Base-by-base conservation (phyloP, 768 basidiomycete genomes). In the Russula sp. region DNA sequence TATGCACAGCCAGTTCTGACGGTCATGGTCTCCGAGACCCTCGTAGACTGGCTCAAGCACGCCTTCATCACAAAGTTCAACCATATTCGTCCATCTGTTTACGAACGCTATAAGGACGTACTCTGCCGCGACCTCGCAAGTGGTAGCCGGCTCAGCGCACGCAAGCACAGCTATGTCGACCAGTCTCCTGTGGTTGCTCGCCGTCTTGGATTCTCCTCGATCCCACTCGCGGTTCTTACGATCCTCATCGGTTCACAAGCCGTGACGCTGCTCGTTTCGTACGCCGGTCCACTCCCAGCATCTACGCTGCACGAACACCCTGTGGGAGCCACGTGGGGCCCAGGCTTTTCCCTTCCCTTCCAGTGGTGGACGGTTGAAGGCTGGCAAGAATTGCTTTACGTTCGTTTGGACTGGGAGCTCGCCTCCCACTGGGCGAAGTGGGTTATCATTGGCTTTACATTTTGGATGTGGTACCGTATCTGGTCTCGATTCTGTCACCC, bases 1-100 rank as follows among this genome's bases (percentile, higher is more conserved):
- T 31, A 54, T 60, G 34, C 40, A 18, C 69, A 97, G 94, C 97
- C 97, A 22, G 94, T 96, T 1, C 68, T 98, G 55, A 89, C 91
- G 2, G 97, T 99, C 3, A 80, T 98, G 73, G 71, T 86, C 4
- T 96, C 94, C 2, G 97, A 99, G 73, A 89, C 92, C 82, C 73
- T 90, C 13, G 97, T 99, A 11, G 97, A 99, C 73, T 99, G 96
- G 96, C 80, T 98, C 55, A 99, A 99, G 73, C 97, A 99, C 70
- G 96, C 95, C 10, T 99, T 98, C 76, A 98, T 99, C 70, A 96
- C 95, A 55, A 99, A 99, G 74, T 98, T 98, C 78, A 99, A 99
- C 69, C 96, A 98, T 70, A 95, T 99, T 52, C 86, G 95, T 0
- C 93, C 94, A 0, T 89, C 88, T 0, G 93, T 98, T 2, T 99